A percentile compares a stretch with the other conserved stretches of the same genome.
Evolutionary conservation across 192 early-diverging fungal species (phyloP).

Genomic region (Backusella westeae): DNA sequence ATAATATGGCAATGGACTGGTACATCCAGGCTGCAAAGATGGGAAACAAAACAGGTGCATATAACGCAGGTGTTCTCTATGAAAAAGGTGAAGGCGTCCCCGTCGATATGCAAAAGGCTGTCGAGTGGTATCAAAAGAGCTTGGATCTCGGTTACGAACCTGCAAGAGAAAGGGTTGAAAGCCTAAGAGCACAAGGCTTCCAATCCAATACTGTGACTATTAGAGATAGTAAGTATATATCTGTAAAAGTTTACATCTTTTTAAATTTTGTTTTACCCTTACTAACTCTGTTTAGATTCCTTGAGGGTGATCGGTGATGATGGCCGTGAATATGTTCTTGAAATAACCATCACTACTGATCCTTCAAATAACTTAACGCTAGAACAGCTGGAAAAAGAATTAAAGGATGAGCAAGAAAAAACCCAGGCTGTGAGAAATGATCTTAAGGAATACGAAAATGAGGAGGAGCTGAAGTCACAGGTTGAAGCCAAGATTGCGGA

Average conservation of each 20-base stretch:
- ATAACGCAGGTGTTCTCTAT: background rate
- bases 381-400: background rate
- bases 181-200: background rate
- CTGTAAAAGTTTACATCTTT: background rate
- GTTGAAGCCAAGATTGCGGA: background rate
- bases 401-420: background rate
- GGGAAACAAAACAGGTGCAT: background rate
- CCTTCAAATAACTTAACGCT: background rate
- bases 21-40: background rate
- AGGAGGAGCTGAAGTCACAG: background rate
- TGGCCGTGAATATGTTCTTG: background rate
- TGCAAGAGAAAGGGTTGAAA: background rate
- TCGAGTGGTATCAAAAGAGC: background rate
- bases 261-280: background rate
- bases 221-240: background rate
- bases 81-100: background rate
- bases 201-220: background rate
- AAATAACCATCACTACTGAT: background rate
- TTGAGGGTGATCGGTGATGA: background rate
- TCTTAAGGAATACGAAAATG: background rate
- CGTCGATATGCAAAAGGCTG: background rate
- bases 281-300: background rate
- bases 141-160: background rate
- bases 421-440: background rate
- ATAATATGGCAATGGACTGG: conserved; percentile 1